phyloP scores from a whole-genome alignment of 2,329 filamentous ascomycete genomes.

The Lachnellula occidentalis region DNA sequence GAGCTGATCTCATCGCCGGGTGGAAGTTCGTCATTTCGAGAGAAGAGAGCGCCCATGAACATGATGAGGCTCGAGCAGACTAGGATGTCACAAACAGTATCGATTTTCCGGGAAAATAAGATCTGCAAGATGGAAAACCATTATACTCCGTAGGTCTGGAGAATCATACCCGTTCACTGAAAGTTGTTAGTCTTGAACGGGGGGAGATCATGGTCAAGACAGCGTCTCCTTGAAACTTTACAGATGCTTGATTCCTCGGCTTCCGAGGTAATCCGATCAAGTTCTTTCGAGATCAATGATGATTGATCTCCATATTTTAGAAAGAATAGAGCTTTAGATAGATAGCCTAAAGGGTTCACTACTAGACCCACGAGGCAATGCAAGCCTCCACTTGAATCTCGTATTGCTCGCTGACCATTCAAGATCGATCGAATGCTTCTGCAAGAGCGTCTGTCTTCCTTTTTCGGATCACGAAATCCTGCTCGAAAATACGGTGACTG shows the following conservation, averaged over 20 bases:
- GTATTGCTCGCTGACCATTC: slow-evolving; percentile 8
- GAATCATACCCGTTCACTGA: not conserved
- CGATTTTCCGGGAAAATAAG: not conserved
- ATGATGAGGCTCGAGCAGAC: not conserved
- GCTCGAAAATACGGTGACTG: too few relatives aligned
- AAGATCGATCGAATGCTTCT: too few relatives aligned
- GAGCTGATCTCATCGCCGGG: not conserved
- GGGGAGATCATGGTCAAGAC: not conserved
- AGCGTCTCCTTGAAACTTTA: not conserved
- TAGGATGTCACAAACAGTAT: not conserved
- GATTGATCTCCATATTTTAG: not conserved
- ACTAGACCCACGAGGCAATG: slow-evolving; percentile 13
- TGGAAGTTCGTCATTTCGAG: not conserved
- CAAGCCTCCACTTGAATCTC: slow-evolving; percentile 11
- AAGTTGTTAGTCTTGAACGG: not conserved
- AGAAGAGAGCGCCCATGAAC: not conserved
- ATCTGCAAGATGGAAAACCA: not conserved
- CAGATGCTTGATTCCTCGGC: not conserved
- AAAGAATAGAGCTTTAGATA: not conserved
- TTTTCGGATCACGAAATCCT: too few relatives aligned
- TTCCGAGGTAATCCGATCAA: not conserved
- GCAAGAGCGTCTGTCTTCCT: too few relatives aligned
- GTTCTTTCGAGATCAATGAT: too few relatives aligned
- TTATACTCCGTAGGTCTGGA: not conserved
- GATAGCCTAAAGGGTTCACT: not conserved